These are phyloP conservation scores for Selaginella moellendorffii DNA, from an alignment of 75 land plant genomes.

Conservation along the genomic window DNA sequence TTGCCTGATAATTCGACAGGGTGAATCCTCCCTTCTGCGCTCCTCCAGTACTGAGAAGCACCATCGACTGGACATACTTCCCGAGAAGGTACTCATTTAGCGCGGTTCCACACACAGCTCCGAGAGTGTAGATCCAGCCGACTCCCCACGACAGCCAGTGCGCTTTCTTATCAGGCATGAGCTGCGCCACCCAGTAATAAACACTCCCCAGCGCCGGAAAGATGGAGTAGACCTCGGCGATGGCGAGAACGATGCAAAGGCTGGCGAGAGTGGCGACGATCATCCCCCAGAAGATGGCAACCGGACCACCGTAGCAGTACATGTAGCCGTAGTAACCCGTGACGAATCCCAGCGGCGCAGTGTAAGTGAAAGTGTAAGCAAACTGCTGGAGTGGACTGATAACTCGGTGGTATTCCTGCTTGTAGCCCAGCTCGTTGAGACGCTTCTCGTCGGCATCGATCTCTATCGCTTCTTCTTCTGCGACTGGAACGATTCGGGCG, in stretches of 20 bases:
- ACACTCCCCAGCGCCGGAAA: conserved; percentile 12
- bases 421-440: background rate
- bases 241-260: conserved; percentile 2
- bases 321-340: conserved; percentile 14
- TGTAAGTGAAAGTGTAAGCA: conserved; percentile 14
- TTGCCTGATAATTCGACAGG: conserved; percentile 2
- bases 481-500: too few relatives aligned
- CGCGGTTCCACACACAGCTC: conserved; percentile 13
- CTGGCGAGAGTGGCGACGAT: conserved; percentile 2
- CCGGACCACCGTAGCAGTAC: conserved; percentile 13
- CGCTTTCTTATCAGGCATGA: conserved; percentile 7
- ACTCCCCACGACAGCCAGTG: conserved; percentile 12
- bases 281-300: conserved; percentile 9
- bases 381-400: conserved; percentile 9
- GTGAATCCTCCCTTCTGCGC: background rate
- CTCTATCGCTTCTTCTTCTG: too few relatives aligned
- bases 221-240: conserved; percentile 8
- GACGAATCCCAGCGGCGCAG: conserved; percentile 12
- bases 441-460: background rate
- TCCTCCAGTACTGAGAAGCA: conserved; percentile 6
- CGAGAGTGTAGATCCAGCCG: conserved; percentile 9
- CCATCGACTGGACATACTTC: background rate
- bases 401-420: background rate
- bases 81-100: conserved; percentile 10
- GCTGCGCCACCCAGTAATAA: conserved; percentile 15